phyloP scores from a whole-genome alignment of 495 filamentous ascomycete genomes.

The Tuber aestivum region DNA sequence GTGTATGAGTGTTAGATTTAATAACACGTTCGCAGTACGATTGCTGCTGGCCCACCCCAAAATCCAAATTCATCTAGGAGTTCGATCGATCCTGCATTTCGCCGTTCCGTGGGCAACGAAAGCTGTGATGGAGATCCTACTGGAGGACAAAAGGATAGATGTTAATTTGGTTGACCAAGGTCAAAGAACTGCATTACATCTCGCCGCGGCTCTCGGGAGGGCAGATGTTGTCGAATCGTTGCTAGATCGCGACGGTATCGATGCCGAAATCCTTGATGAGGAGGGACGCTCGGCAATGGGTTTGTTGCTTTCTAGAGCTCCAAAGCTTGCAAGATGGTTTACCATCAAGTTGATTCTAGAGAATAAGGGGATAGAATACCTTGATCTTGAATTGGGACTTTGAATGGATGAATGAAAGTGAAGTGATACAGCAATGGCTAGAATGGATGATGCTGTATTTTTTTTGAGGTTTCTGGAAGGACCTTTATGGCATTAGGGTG shows the following conservation, averaged over 20 bases:
- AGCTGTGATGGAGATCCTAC: background rate
- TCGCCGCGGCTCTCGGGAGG: background rate
- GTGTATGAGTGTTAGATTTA: background rate
- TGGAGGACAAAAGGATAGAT: background rate
- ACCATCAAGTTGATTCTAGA: background rate
- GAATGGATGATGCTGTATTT: background rate
- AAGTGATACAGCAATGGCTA: background rate
- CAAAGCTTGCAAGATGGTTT: background rate
- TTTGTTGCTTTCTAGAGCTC: background rate
- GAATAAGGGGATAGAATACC: background rate
- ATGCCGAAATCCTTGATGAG: background rate
- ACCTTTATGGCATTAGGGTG: background rate
- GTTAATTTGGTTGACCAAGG: background rate
- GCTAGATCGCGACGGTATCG: background rate
- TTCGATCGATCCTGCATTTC: background rate
- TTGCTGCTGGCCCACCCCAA: background rate
- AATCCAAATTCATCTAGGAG: background rate
- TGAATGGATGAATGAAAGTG: background rate
- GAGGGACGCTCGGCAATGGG: background rate
- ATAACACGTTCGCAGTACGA: background rate
- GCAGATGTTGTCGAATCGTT: background rate
- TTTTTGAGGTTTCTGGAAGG: background rate
- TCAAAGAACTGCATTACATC: background rate
- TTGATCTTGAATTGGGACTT: background rate
- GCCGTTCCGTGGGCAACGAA: background rate